phyloP scores from a whole-genome alignment of 2,329 filamentous ascomycete genomes.

The Pseudopithomyces maydicus region DNA sequence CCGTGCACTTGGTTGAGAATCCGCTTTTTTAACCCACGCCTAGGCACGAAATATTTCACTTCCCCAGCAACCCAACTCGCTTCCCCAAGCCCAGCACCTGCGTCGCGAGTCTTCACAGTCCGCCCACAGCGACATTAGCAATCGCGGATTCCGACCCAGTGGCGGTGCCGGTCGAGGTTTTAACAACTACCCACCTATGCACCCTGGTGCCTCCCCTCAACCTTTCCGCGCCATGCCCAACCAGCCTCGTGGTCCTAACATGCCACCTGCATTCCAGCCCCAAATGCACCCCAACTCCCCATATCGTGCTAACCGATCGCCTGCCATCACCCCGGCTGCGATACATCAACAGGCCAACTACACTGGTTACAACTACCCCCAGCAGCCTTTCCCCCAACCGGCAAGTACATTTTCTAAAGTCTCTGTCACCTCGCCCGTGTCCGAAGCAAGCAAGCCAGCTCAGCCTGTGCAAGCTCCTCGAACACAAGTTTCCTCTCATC shows the following conservation, averaged over 20 bases:
- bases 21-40: conserved; percentile 22
- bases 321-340: conserved; percentile 64
- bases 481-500: conserved; percentile 15
- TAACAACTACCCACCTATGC: conserved; percentile 53
- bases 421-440: conserved; percentile 22
- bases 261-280: conserved; percentile 58
- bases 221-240: conserved; percentile 59
- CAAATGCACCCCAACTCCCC: conserved; percentile 63
- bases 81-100: conserved; percentile 74
- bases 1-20: conserved; percentile 22
- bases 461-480: conserved; percentile 18
- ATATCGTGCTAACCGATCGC: conserved; percentile 61
- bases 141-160: conserved; percentile 49
- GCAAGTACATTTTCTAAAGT: conserved; percentile 60
- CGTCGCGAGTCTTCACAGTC: conserved; percentile 88
- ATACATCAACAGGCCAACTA: conserved; percentile 65
- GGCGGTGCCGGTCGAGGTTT: conserved; percentile 58
- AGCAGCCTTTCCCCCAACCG: conserved; percentile 64
- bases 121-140: conserved; percentile 73
- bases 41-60: conserved; percentile 72
- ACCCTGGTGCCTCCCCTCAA: conserved; percentile 53
- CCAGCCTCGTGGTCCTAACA: conserved; percentile 56
- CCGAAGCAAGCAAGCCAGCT: conserved; percentile 26
- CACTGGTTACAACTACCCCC: conserved; percentile 67
- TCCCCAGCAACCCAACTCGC: conserved; percentile 51